Evolutionary conservation across 1,284 basidiomycete species (phyloP).

Genomic region (Rhodotorula sp.): DNA sequence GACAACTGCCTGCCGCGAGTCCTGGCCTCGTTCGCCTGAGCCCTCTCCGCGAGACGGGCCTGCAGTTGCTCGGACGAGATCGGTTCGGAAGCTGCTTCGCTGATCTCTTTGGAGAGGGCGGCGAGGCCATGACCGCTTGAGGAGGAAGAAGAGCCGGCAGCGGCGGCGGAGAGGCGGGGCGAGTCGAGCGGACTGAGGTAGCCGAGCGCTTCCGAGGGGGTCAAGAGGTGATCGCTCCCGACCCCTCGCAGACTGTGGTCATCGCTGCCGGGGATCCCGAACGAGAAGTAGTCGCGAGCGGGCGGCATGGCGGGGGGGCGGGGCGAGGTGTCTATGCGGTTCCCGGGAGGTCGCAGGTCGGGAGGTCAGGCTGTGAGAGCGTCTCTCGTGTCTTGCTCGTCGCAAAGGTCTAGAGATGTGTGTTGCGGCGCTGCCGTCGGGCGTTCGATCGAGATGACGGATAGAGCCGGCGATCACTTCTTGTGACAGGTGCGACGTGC

Average conservation of each 20-base stretch:
- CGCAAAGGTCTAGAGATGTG: too few relatives aligned
- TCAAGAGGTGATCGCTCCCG: conserved; percentile 8
- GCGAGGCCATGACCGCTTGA: not conserved
- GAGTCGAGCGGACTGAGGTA: conserved; percentile 29
- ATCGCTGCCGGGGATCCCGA: conserved; percentile 7
- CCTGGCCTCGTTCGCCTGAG: not conserved
- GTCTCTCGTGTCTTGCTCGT: too few relatives aligned
- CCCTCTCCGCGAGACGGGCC: not conserved
- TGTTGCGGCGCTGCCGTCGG: too few relatives aligned
- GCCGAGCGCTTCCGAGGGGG: conserved; percentile 14
- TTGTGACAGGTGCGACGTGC: too few relatives aligned
- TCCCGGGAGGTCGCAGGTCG: too few relatives aligned
- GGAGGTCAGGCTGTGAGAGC: too few relatives aligned
- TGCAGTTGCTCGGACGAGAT: not conserved
- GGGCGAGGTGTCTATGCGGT: too few relatives aligned
- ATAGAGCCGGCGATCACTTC: too few relatives aligned
- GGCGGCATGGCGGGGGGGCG: not conserved
- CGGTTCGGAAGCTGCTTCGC: not conserved
- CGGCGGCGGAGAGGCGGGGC: not conserved
- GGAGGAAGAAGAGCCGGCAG: not conserved
- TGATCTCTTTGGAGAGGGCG: not conserved
- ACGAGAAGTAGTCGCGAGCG: conserved; percentile 10
- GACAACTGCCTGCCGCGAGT: not conserved
- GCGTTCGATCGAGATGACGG: too few relatives aligned
- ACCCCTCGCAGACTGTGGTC: conserved; percentile 10